Evolutionary conservation across 2,329 filamentous ascomycete genomes (phyloP), one percentile per base, ranked within the genome.

Genomic region (Pseudogymnoascus sp.): DNA sequence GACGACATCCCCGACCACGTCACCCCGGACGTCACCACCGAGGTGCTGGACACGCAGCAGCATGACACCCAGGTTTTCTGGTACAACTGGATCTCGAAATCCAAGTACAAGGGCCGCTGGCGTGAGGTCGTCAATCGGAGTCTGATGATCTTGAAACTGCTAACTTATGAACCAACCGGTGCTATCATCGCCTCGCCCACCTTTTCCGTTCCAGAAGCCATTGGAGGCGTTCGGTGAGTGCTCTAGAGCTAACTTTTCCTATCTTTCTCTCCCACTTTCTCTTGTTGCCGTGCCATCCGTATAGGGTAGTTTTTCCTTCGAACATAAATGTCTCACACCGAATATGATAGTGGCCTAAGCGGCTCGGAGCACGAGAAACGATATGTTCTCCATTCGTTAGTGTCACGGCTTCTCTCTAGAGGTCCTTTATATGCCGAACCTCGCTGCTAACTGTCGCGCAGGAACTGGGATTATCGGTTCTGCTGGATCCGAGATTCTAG

Each of bases 401-500:
- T 45, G 11, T 23, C 43, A 45, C 43, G 6, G 14, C 13, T 34
- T 19, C 25, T 10, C 7, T 19, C 14, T 34, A 11, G 14, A 21
- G 14, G 6, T 4, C n/a, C 31, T 13, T 16, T 60, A 3, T n/a
- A 4, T 57, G 16, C 1, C 25, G 25, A 34, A n/a, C 25, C 2
- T 6, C 2, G 1, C n/a, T n/a, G 36, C 60, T 62, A 16, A 31
- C 16, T 45, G 61, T 28, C 23, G 1, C 11, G 6, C 16, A 72
- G 83, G 21, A 87, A 87, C 71, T 87, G 84, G 87, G 87, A 90
- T 73, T 90, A 90, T 71, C 82, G 88, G n/a, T 93, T 85, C 75
- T 90, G 82, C 8, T 93, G 90, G 90, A 85, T 92, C 37, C 83
- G 90, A 21, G 89, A 93, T 75, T 85, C 87, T 0, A 90, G 87